Conservation (phyloP, 2,329 filamentous ascomycete genomes). For the Fusarium liriodendri region DNA sequence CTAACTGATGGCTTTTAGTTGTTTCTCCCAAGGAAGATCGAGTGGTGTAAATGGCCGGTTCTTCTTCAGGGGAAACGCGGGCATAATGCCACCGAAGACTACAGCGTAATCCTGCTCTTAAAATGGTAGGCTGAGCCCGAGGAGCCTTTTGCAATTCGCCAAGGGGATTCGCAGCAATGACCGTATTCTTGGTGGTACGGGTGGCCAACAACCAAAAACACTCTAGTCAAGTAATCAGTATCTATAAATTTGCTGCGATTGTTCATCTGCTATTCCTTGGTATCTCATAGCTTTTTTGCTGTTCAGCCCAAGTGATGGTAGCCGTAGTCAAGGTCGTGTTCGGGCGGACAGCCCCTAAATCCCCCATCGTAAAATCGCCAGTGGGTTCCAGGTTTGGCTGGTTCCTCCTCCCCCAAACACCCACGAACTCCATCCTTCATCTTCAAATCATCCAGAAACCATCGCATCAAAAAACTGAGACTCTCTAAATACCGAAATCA, state of each 20-base stretch:
- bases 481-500: not conserved
- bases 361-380: not conserved
- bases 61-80: not conserved
- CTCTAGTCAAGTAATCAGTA: not conserved
- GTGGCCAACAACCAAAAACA: not conserved
- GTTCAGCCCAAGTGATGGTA: not conserved
- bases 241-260: accelerated
- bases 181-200: not conserved
- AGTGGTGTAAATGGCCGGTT: not conserved
- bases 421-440: not conserved
- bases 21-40: not conserved
- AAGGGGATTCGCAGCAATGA: not conserved
- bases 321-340: not conserved
- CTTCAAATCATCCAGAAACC: not conserved
- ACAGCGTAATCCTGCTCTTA: not conserved
- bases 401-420: not conserved
- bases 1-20: not conserved
- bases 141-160: not conserved
- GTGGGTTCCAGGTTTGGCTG: not conserved
- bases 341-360: not conserved
- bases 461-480: not conserved
- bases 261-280: not conserved
- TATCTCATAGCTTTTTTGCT: not conserved
- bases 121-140: not conserved
- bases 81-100: not conserved